Conservation (phyloP, 2,329 filamentous ascomycete species). For the Pezicula radicicola region DNA sequence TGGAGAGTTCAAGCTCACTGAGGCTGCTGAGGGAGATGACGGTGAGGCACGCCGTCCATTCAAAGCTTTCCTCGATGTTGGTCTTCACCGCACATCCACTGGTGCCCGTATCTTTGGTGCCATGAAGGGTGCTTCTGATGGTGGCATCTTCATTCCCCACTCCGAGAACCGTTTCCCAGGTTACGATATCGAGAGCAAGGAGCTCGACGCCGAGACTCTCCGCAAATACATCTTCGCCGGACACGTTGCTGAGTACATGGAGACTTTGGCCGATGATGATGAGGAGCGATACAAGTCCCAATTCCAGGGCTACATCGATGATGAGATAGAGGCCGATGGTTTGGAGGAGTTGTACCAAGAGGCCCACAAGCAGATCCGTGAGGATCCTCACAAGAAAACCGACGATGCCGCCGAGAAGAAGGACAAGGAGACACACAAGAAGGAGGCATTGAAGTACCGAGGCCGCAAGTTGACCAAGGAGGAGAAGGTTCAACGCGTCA, state of each 20-base stretch:
- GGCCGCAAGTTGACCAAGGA: slow-evolving; percentile 74
- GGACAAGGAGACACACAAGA: slow-evolving; percentile 96
- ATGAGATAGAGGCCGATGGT: slow-evolving; percentile 92
- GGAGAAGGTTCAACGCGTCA: slow-evolving; percentile 78
- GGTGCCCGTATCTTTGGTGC: slow-evolving; percentile 98
- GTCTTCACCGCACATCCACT: slow-evolving; percentile 94
- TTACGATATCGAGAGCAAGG: slow-evolving; percentile 95
- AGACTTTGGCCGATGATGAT: slow-evolving; percentile 97
- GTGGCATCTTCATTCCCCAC: slow-evolving; percentile 95
- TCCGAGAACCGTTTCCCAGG: slow-evolving; percentile 99
- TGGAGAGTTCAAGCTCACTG: slow-evolving; percentile 94
- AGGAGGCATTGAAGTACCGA: slow-evolving; percentile 88
- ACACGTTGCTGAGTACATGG: slow-evolving; percentile 99
- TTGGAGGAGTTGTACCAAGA: slow-evolving; percentile 96
- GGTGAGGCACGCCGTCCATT: slow-evolving; percentile 89
- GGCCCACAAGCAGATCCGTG: slow-evolving; percentile 94
- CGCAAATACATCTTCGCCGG: slow-evolving; percentile 99
- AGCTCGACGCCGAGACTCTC: slow-evolving; percentile 94
- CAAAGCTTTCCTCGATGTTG: slow-evolving; percentile 98
- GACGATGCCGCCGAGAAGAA: slow-evolving; percentile 77
- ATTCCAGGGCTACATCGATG: slow-evolving; percentile 97
- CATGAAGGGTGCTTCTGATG: slow-evolving; percentile 99
- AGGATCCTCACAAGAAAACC: slow-evolving; percentile 96
- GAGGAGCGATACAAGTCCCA: slow-evolving; percentile 99
- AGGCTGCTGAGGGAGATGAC: slow-evolving; percentile 79